A percentile compares a stretch with the other conserved stretches of the same genome.
Evolutionary conservation across 371 early-diverging fungal genomes (phyloP).

Genomic region (Vairimorpha apis): DNA sequence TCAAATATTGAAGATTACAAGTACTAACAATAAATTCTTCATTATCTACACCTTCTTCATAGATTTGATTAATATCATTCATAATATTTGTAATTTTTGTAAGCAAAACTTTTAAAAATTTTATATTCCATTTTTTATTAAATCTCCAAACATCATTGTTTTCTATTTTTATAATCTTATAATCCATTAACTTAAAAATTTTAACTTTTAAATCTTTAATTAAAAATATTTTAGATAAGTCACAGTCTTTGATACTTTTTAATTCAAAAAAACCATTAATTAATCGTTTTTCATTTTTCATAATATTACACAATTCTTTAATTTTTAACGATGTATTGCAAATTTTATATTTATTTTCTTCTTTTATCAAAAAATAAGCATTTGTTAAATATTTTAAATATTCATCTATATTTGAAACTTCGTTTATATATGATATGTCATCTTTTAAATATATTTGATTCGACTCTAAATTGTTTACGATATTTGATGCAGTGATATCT

Average conservation of each 20-base stretch:
- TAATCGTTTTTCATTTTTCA: constrained; percentile 26
- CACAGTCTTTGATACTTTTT: constrained; percentile 25
- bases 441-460: constrained; percentile 21
- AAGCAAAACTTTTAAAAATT: not conserved
- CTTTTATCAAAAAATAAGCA: too few relatives aligned
- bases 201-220: constrained; percentile 13
- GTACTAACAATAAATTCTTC: not conserved
- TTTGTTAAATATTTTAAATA: constrained; percentile 43
- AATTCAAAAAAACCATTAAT: constrained; percentile 31
- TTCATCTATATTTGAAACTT: constrained; percentile 33
- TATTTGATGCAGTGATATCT: not conserved
- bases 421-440: constrained; percentile 20
- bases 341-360: too few relatives aligned
- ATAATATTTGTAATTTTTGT: not conserved
- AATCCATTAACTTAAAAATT: not conserved
- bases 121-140: not conserved
- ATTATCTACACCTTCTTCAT: not conserved
- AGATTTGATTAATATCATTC: not conserved
- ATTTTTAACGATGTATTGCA: not conserved
- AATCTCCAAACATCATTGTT: not conserved
- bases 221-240: constrained; percentile 37
- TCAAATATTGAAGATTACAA: not conserved
- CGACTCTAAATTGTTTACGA: constrained; percentile 27
- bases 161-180: not conserved
- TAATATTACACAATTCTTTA: constrained; percentile 9